Evolutionary conservation across 176 grass and related monocot species (phyloP), one percentile per base, ranked within the genome.

Genomic region (Cymbopogon citratus): DNA sequence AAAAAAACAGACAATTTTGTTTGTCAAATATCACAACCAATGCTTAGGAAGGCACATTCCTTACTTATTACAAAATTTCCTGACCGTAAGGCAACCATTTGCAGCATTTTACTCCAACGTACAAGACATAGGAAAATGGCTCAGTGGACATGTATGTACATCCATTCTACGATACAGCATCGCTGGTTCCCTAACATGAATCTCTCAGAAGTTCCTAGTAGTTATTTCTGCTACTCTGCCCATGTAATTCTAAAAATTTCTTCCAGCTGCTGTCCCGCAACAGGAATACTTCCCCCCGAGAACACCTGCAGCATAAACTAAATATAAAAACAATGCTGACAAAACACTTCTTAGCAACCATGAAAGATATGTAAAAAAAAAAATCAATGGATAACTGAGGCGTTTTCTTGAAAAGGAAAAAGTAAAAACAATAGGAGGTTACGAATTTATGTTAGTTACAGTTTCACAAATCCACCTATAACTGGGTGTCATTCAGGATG

Each of bases 71-170:
- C 77, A 85, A 81, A 77, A 85, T 34, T 59, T 77, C 24, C 19
- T 45, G 19, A 5, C 26, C 25, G 54, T 43, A 51, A 63, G 26
- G 63, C 24, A 26, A 16, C 73, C 44, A 73, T 77, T 23, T 66
- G 64, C 79, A 72, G 18, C 44, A 81, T 43, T 85, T 66, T 76
- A 81, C 85, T 85, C 56, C 83, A 78, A 70, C 14, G 21, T 16
- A 54, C 18, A 34, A 34, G 46, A 67, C 14, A 12, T 6, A 35
- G 18, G 38, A 68, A 63, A 18, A 69, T 45, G 70, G 74, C 73
- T 88, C 67, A 43, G 59, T 62, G 18, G 40, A 77, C 34, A 60
- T 43, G 21, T 45, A 66, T 59, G 16, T 28, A 29, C 25, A 46
- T 25, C 63, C 19, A 70, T 59, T 60, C 25, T 85, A 73, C 44